Evolutionary conservation across 192 early-diverging fungal species (phyloP), one percentile per base, ranked within the genome.

Genomic region (Helicostylum pulchrum): DNA sequence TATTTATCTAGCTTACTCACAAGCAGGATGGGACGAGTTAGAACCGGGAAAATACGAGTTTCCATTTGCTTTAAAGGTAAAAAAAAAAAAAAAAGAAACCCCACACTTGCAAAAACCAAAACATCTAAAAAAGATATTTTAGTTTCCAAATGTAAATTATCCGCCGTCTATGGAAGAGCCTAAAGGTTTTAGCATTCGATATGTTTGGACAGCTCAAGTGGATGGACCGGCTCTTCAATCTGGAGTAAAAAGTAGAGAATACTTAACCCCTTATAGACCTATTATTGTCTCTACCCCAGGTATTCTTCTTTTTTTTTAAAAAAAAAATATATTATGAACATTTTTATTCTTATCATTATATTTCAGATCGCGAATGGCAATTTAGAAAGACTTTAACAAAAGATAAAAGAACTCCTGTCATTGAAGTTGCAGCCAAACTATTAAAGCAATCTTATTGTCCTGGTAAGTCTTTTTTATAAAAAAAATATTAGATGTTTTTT

Each of bases 121-220:
- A n/a, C 26, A 26, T 26, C 26, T 26, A 26, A 26, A 26, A 26
- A 26, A 26, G 26, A 26, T 26, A 26, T 42, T 19, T 11, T 32
- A 77, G 76, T 70, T 77, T 21, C 76, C 76, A 2, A 70, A 74
- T 39, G 68, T 74, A 20, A 77, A 77, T 42, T 74, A 70, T 56
- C 76, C 76, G 8, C 76, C 76, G 10, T 74, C 72, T 0, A 58
- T 77, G 32, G 76, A 77, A 62, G 76, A 75, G 32, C 72, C 72
- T 34, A 42, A 55, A 31, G 72, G 65, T 10, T 74, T 71, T 44
- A 56, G 49, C 17, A 58, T 74, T 17, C 53, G 71, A 36, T 71
- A 71, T 61, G 44, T 66, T 14, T 71, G 67, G 73, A 53, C 64
- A 26, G 72, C 72, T 23, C 61, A 62, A 4, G 57, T 67, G 1